Conservation (phyloP, 768 basidiomycete species). For the Russula compacta region DNA sequence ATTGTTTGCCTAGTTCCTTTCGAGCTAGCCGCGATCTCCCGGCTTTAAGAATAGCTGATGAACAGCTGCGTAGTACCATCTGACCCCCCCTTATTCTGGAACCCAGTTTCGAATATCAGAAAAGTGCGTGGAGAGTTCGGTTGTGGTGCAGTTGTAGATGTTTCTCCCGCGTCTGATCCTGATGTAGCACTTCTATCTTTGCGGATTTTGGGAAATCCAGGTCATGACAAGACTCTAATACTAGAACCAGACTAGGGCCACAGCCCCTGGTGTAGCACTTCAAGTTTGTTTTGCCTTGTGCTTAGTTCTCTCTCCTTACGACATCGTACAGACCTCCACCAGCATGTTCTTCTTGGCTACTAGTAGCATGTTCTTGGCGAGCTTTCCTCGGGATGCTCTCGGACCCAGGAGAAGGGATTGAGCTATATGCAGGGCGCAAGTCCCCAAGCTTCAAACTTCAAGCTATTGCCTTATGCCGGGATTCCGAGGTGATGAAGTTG, state of each 20-base stretch:
- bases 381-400: neutral
- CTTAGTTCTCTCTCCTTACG: neutral
- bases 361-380: neutral
- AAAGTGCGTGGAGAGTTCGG: neutral
- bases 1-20: constrained; percentile 1
- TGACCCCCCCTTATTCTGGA: constrained; percentile 2
- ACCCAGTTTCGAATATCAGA: constrained; percentile 11
- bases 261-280: neutral
- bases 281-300: neutral
- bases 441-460: neutral
- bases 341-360: neutral
- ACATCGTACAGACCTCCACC: neutral
- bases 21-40: neutral
- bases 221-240: too few species aligned
- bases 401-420: neutral
- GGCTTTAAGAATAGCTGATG: neutral
- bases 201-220: neutral
- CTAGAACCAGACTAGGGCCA: neutral
- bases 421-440: neutral
- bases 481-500: neutral
- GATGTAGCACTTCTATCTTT: neutral
- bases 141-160: neutral
- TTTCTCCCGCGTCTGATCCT: neutral
- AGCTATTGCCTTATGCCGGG: neutral
- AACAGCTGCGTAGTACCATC: neutral